A percentile compares a stretch with the other conserved stretches of the same genome.
These are phyloP conservation scores for Ophiostoma pallidulum DNA, from an alignment of 2,329 filamentous ascomycete genomes.

Conservation along the genomic window DNA sequence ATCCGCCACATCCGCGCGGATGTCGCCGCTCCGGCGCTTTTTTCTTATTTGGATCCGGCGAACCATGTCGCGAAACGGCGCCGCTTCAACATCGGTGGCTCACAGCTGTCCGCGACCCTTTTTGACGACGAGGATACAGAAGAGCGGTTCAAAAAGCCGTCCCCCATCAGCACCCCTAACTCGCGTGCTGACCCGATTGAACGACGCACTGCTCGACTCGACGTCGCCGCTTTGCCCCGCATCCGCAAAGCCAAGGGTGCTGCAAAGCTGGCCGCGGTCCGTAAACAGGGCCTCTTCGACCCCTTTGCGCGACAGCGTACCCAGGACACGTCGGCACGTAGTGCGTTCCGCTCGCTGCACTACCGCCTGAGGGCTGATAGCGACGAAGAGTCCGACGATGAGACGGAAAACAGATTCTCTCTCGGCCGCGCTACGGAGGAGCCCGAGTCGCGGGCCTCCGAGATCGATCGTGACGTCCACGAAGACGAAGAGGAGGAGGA, in stretches of 20 bases:
- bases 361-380: conserved; percentile 67
- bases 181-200: conserved; percentile 53
- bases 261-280: conserved; percentile 39
- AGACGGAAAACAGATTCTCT: conserved; percentile 50
- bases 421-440: conserved; percentile 73
- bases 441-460: conserved; percentile 49
- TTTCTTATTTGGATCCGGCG: conserved; percentile 71
- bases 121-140: conserved; percentile 48
- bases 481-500: conserved; percentile 21
- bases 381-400: conserved; percentile 81
- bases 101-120: conserved; percentile 38
- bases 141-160: conserved; percentile 36
- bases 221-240: conserved; percentile 58
- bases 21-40: conserved; percentile 71
- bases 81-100: conserved; percentile 66
- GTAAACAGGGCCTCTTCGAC: conserved; percentile 56
- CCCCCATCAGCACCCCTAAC: conserved; percentile 55
- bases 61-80: conserved; percentile 72
- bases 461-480: conserved; percentile 2
- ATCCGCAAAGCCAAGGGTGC: conserved; percentile 60
- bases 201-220: conserved; percentile 46
- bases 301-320: conserved; percentile 53
- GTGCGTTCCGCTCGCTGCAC: conserved; percentile 69
- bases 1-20: conserved; percentile 82
- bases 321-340: conserved; percentile 35